Conservation (phyloP, 164 flowering plant genomes). For the Vitis amurensis region DNA sequence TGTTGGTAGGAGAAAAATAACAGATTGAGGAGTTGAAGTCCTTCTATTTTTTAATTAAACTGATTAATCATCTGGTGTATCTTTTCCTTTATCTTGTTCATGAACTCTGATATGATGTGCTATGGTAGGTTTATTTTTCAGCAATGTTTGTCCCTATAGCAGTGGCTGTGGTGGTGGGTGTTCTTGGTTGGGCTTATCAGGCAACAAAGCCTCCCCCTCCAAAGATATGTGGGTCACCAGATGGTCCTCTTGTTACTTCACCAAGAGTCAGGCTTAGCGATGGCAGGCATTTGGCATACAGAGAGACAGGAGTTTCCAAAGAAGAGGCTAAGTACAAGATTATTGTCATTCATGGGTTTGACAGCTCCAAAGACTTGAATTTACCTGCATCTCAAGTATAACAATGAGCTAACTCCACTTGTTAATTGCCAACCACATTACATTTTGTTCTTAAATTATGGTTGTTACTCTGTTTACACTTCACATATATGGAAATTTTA, state of each 20-base stretch:
- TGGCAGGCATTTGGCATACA: slow-evolving; percentile 63
- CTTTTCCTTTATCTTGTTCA: no score
- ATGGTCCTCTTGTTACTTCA: slow-evolving; percentile 54
- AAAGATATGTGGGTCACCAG: slow-evolving; percentile 46
- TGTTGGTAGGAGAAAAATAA: no score
- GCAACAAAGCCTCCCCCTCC: slow-evolving; percentile 47
- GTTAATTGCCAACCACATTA: neutral
- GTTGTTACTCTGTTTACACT: no score
- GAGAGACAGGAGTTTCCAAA: slow-evolving; percentile 49
- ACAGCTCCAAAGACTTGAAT: slow-evolving; percentile 29
- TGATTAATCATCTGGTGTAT: no score
- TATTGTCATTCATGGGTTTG: slow-evolving; percentile 46
- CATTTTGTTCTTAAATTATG: no score
- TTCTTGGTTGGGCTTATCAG: slow-evolving; percentile 45
- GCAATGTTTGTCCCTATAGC: slow-evolving; percentile 34
- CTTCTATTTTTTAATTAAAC: no score
- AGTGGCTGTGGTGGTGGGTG: slow-evolving; percentile 27
- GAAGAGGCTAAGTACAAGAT: slow-evolving; percentile 50
- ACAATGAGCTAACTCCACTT: neutral
- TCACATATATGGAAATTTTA: no score
- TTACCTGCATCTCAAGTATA: slow-evolving; percentile 31
- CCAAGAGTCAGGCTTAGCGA: slow-evolving; percentile 54
- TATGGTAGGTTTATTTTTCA: neutral
- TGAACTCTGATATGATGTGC: neutral
- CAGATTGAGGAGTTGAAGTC: no score